Evolutionary conservation across 371 early-diverging fungal genomes (phyloP).

Genomic region (Mortierella sp.): DNA sequence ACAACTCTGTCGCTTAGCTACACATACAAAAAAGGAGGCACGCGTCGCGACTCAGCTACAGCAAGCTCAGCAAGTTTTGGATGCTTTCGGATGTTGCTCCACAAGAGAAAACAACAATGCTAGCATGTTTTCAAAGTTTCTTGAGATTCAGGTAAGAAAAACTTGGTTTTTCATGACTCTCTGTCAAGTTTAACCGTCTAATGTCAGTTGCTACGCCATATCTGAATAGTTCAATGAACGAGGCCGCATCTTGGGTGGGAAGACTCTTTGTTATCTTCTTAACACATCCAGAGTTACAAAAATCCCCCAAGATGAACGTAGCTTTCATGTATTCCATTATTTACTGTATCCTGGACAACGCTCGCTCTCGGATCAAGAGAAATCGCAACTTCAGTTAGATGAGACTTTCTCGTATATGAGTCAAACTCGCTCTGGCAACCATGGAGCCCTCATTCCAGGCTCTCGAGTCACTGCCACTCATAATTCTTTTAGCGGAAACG

Average conservation of each 20-base stretch:
- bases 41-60: slow-evolving; percentile 79
- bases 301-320: slow-evolving; percentile 76
- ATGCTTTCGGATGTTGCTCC: slow-evolving; percentile 83
- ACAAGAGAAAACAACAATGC: slow-evolving; percentile 80
- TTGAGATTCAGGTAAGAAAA: slow-evolving; percentile 45
- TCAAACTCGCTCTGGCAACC: slow-evolving; percentile 57
- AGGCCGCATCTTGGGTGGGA: slow-evolving; percentile 89
- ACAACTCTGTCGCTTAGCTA: slow-evolving; percentile 78
- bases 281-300: slow-evolving; percentile 84
- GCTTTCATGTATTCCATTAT: slow-evolving; percentile 93
- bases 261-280: slow-evolving; percentile 87
- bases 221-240: slow-evolving; percentile 78
- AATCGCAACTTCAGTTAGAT: slow-evolving; percentile 59
- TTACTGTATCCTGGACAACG: slow-evolving; percentile 62
- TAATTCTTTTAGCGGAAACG: not conserved
- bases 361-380: slow-evolving; percentile 58
- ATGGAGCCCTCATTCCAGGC: no score
- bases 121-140: slow-evolving; percentile 53
- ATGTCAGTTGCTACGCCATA: not conserved
- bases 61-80: slow-evolving; percentile 74
- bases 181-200: not conserved
- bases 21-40: slow-evolving; percentile 78
- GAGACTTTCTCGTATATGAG: slow-evolving; percentile 56
- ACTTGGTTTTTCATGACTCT: not conserved
- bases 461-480: not conserved